Conservation (phyloP, 352 stramenopile species). For the Peronosclerospora sorghi region DNA sequence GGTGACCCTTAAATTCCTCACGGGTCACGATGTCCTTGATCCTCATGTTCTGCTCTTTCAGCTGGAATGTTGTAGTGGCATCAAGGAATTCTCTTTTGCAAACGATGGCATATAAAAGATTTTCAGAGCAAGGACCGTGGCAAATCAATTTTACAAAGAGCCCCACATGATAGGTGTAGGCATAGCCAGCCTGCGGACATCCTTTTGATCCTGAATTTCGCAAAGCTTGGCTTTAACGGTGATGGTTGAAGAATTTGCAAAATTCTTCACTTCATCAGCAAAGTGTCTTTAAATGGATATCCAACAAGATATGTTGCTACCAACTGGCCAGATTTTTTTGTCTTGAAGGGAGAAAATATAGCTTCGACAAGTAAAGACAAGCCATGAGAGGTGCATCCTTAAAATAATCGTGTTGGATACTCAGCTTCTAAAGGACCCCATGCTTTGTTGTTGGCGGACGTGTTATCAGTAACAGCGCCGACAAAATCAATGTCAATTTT, state of each 20-base stretch:
- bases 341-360: not conserved
- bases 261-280: not conserved
- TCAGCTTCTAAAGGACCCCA: not conserved
- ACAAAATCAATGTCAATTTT: not conserved
- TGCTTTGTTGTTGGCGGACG: not conserved
- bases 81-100: not conserved
- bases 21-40: not conserved
- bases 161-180: too few species aligned
- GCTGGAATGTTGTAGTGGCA: not conserved
- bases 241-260: not conserved
- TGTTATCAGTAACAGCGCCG: not conserved
- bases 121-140: too few species aligned
- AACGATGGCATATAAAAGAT: not conserved
- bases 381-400: not conserved
- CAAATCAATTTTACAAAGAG: too few species aligned
- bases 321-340: not conserved
- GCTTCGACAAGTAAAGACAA: not conserved
- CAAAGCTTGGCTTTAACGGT: too few species aligned
- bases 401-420: not conserved
- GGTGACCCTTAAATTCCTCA: not conserved
- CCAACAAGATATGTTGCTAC: not conserved
- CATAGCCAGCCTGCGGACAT: too few species aligned
- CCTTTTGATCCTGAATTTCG: too few species aligned
- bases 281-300: not conserved
- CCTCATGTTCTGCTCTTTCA: not conserved